phyloP scores from a whole-genome alignment of 306 rosid genomes.

The Rosa multiflora region DNA sequence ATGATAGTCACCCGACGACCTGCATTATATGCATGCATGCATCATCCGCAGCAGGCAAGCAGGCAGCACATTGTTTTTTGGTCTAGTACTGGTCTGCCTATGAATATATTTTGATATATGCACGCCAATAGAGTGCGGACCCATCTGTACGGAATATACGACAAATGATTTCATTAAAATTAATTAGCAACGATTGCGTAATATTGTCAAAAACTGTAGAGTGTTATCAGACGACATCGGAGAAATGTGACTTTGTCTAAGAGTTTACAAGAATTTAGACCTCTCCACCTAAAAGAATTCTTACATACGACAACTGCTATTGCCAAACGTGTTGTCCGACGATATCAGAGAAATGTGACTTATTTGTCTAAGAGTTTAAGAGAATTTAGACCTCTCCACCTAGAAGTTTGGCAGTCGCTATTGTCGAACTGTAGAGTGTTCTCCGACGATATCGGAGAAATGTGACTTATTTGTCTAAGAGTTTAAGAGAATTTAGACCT shows the following conservation, averaged over 20 bases:
- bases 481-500: no score
- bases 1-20: constrained; percentile 11
- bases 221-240: background rate
- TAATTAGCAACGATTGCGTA: background rate
- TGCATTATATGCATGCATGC: background rate
- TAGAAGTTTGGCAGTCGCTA: no score
- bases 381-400: background rate
- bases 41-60: background rate
- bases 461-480: no score
- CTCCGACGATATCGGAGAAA: no score
- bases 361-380: background rate
- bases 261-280: background rate
- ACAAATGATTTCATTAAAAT: background rate
- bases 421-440: no score
- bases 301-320: background rate
- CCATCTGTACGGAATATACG: background rate
- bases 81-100: background rate
- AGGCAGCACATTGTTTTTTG: background rate
- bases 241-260: background rate
- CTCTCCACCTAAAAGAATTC: background rate
- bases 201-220: background rate
- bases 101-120: no score
- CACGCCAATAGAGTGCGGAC: background rate
- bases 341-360: background rate
- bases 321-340: background rate